Conservation (phyloP, 305 asterid genomes). For the Ruellia speciosa region DNA sequence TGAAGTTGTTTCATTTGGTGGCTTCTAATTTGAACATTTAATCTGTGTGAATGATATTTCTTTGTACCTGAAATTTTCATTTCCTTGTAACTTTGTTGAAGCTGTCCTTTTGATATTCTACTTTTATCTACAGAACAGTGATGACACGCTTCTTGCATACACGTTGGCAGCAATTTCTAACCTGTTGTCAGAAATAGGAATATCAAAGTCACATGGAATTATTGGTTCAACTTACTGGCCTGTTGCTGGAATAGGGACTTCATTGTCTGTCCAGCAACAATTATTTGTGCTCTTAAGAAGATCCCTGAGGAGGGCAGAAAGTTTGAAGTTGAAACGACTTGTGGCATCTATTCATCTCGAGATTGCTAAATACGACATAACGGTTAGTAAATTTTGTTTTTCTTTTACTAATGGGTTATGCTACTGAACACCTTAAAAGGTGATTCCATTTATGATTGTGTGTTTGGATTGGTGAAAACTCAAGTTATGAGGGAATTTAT, state of each 20-base stretch:
- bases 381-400: constrained; percentile 36
- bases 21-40: background rate
- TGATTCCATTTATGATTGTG: background rate
- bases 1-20: background rate
- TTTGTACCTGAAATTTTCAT: background rate
- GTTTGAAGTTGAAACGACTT: constrained; percentile 63
- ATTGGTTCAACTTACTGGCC: constrained; percentile 72
- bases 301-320: constrained; percentile 85
- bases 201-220: constrained; percentile 68
- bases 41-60: background rate
- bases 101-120: constrained; percentile 17
- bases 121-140: constrained; percentile 59
- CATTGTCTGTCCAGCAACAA: constrained; percentile 78
- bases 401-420: background rate
- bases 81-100: background rate
- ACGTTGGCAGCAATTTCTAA: constrained; percentile 78
- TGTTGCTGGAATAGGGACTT: constrained; percentile 61
- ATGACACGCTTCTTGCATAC: constrained; percentile 88
- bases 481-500: background rate
- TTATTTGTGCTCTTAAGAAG: constrained; percentile 76
- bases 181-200: constrained; percentile 71
- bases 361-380: constrained; percentile 72
- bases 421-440: background rate
- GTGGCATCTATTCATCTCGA: constrained; percentile 86
- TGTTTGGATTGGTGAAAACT: background rate